Conservation (phyloP, 768 basidiomycete genomes). For the Multifurca ochricompacta region DNA sequence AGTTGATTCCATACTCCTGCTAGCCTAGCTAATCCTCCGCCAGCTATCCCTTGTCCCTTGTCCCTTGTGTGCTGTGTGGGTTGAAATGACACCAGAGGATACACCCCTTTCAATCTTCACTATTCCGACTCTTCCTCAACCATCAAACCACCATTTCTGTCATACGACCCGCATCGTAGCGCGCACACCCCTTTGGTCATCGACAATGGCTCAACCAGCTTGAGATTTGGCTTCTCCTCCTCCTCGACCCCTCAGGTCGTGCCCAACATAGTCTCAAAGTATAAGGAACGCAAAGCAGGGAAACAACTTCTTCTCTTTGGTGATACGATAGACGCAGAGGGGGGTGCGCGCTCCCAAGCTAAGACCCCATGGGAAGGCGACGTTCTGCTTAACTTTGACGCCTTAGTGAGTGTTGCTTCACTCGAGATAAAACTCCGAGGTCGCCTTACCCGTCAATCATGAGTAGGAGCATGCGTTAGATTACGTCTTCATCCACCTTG, state of each 20-base stretch:
- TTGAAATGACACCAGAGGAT: constrained; percentile 5
- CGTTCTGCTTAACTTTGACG: constrained; percentile 84
- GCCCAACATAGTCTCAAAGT: constrained; percentile 73
- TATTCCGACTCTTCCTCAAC: constrained; percentile 11
- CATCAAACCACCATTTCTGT: constrained; percentile 4
- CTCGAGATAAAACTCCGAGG: background rate
- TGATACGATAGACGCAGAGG: constrained; percentile 79
- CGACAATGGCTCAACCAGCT: constrained; percentile 79
- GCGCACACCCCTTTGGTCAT: constrained; percentile 62
- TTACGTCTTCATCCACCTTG: constrained; percentile 81
- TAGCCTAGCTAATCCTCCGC: no score
- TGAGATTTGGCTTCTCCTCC: constrained; percentile 79
- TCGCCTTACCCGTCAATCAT: background rate
- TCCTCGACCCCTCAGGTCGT: constrained; percentile 48
- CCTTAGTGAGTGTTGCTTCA: constrained; percentile 57
- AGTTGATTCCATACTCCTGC: no score
- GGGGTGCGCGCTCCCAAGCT: constrained; percentile 68
- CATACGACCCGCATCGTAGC: constrained; percentile 14
- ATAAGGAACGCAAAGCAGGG: constrained; percentile 83
- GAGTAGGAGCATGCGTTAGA: constrained; percentile 90
- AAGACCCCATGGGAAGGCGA: constrained; percentile 93
- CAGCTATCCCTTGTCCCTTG: no score
- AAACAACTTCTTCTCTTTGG: constrained; percentile 83
- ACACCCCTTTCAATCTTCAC: background rate
- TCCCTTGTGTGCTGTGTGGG: no score